Conservation (phyloP, 768 basidiomycete species). For the Tricholoma hemisulphureum region DNA sequence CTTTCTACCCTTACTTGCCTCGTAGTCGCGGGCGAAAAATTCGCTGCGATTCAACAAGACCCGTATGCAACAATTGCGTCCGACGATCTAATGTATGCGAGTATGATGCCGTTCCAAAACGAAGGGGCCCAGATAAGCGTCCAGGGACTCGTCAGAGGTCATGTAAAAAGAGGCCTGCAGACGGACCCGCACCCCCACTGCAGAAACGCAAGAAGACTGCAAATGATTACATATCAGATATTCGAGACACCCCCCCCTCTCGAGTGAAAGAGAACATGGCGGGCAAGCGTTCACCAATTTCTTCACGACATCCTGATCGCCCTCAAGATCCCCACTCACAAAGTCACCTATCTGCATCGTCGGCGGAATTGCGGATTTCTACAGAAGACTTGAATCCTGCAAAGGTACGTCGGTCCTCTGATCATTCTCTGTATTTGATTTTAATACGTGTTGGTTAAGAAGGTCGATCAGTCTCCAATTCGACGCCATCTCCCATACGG, state of each 20-base stretch:
- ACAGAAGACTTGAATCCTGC: slow-evolving; percentile 23
- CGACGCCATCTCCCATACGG: slow-evolving; percentile 31
- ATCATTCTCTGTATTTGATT: not conserved
- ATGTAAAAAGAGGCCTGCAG: slow-evolving; percentile 76
- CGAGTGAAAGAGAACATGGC: slow-evolving; percentile 42
- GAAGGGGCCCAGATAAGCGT: slow-evolving; percentile 82
- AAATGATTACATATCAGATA: slow-evolving; percentile 28
- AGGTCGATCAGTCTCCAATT: slow-evolving; percentile 31
- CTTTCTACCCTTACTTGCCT: slow-evolving; percentile 30
- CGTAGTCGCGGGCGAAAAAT: slow-evolving; percentile 80
- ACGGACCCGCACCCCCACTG: slow-evolving; percentile 48
- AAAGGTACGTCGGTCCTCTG: slow-evolving; percentile 24
- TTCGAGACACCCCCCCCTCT: slow-evolving; percentile 30
- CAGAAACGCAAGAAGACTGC: slow-evolving; percentile 52
- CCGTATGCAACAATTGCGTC: slow-evolving; percentile 78
- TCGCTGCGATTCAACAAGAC: slow-evolving; percentile 80
- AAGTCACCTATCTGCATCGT: slow-evolving; percentile 15
- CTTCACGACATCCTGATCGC: slow-evolving; percentile 26
- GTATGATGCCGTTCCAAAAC: slow-evolving; percentile 78
- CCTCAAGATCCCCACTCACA: slow-evolving; percentile 14
- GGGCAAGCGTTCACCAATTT: slow-evolving; percentile 23
- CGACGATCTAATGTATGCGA: slow-evolving; percentile 75
- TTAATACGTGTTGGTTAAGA: slow-evolving; percentile 8
- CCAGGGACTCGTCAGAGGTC: slow-evolving; percentile 81
- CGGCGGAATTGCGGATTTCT: slow-evolving; percentile 29